Conservation (phyloP, 148 eudicot species). For the Mesembryanthemum crystallinum region DNA sequence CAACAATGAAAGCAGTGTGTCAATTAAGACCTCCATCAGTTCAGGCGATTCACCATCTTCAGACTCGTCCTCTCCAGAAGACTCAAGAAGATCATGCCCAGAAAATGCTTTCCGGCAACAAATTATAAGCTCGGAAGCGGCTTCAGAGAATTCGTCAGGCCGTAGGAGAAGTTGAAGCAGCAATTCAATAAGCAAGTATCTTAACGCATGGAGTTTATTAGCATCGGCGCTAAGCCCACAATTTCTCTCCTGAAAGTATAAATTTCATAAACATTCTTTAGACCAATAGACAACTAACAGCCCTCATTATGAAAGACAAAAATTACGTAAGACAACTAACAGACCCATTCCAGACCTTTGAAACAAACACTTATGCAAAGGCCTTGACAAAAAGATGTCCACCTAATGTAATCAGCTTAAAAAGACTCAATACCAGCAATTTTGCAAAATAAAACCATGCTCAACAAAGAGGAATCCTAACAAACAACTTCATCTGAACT, state of each 20-base stretch:
- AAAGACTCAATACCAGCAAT: not conserved
- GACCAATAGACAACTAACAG: not conserved
- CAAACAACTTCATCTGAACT: not conserved
- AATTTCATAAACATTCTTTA: conserved; percentile 5
- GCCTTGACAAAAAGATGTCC: not conserved
- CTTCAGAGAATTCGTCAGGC: conserved; percentile 81
- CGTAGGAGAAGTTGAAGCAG: conserved; percentile 76
- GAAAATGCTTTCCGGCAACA: conserved; percentile 81
- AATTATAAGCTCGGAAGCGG: conserved; percentile 76
- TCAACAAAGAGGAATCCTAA: not conserved
- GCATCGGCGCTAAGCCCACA: conserved; percentile 59
- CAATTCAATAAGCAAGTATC: conserved; percentile 90
- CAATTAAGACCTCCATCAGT: conserved; percentile 84
- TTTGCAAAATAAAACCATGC: no score
- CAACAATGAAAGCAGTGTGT: conserved; percentile 86
- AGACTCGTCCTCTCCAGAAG: conserved; percentile 72
- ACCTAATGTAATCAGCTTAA: not conserved
- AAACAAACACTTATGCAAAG: not conserved
- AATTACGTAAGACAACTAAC: not conserved
- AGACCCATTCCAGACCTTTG: not conserved
- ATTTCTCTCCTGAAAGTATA: conserved; percentile 61
- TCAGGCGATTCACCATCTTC: conserved; percentile 66
- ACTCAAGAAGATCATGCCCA: conserved; percentile 53
- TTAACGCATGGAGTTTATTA: conserved; percentile 79
- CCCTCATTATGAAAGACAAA: not conserved